Evolutionary conservation across 2,329 filamentous ascomycete genomes (phyloP), one percentile per base, ranked within the genome.

Genomic region (Sclerotinia borealis): DNA sequence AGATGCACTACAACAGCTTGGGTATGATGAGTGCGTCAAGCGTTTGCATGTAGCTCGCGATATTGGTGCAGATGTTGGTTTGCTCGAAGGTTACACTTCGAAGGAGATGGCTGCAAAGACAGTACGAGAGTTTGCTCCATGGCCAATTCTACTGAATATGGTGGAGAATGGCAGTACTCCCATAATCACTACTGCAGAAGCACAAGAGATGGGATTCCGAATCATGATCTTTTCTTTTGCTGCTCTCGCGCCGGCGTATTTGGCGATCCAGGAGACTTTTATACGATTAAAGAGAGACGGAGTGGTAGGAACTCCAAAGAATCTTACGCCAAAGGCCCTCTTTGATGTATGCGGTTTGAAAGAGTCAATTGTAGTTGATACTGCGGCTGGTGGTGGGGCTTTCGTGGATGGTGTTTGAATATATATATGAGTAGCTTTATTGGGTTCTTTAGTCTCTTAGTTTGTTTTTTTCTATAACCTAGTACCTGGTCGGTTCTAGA

Each of bases 141-240:
- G 69, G 77, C 83, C 76, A 68, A 77, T 85, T 43, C 73, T 86
- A 31, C 77, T 85, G 59, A 87, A 87, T 69, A 82, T 81, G 66
- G 84, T 87, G 0, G 79, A 81, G 64, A 79, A 80, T 31, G 84
- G 84, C 2, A 78, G 80, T 29, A 83, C 81, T 29, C 85, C 85
- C 0, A 76, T 80, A 31, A 80, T 83, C 59, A 79, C 78, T 1
- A 79, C 79, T 2, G 73, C 79, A 0, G 80, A 86, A 68, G 84
- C 83, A 9, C 77, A 77, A 65, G 76, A 80, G 47, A 77, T 85
- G 68, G 85, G 85, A 0, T 87, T 83, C 73, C 78, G 79, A 64
- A 77, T 87, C 63, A 81, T 85, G 52, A 87, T 87, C 63, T 84
- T 82, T 69, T 83, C 83, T 5, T 79, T 79, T 55, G 74, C 79